Evolutionary conservation across 176 grass and related monocot species (phyloP).

Genomic region (Echinochloa phyllopogon): DNA sequence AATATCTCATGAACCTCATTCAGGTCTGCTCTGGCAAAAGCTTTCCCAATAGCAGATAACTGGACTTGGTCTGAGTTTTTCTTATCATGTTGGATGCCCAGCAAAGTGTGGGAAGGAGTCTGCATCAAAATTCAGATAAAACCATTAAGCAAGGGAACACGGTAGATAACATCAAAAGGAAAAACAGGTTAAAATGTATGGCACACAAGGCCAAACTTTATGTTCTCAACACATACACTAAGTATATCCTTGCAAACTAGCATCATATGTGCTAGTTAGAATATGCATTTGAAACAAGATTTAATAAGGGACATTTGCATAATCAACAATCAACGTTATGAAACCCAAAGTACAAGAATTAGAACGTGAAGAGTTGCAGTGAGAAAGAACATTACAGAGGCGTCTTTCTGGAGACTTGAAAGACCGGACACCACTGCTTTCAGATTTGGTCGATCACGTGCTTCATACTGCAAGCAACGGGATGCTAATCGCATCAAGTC

Average conservation of each 20-base stretch:
- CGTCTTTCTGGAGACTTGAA: slow-evolving; percentile 75
- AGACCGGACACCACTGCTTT: slow-evolving; percentile 74
- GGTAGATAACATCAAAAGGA: slow-evolving; percentile 3
- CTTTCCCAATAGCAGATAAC: slow-evolving; percentile 65
- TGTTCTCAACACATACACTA: slow-evolving; percentile 21
- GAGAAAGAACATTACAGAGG: slow-evolving; percentile 59
- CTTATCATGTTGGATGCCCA: slow-evolving; percentile 55
- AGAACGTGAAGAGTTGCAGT: not conserved
- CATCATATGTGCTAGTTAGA: not conserved
- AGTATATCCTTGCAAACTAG: slow-evolving; percentile 20
- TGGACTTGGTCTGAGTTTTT: slow-evolving; percentile 39
- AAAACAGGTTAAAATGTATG: not conserved
- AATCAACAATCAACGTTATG: slow-evolving; percentile 16
- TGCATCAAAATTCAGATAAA: slow-evolving; percentile 44
- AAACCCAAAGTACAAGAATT: slow-evolving; percentile 17
- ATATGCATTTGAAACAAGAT: slow-evolving; percentile 28
- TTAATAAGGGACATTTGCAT: not conserved
- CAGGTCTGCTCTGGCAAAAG: slow-evolving; percentile 65
- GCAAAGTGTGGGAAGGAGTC: slow-evolving; percentile 64
- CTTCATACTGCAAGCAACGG: slow-evolving; percentile 83
- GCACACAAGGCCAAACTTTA: slow-evolving; percentile 6
- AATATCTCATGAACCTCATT: slow-evolving; percentile 65
- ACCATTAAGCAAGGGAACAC: slow-evolving; percentile 12
- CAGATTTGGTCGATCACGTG: slow-evolving; percentile 73
- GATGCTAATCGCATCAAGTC: slow-evolving; percentile 79